Base-by-base conservation (phyloP, 768 basidiomycete species). In the Epithele typhae region DNA sequence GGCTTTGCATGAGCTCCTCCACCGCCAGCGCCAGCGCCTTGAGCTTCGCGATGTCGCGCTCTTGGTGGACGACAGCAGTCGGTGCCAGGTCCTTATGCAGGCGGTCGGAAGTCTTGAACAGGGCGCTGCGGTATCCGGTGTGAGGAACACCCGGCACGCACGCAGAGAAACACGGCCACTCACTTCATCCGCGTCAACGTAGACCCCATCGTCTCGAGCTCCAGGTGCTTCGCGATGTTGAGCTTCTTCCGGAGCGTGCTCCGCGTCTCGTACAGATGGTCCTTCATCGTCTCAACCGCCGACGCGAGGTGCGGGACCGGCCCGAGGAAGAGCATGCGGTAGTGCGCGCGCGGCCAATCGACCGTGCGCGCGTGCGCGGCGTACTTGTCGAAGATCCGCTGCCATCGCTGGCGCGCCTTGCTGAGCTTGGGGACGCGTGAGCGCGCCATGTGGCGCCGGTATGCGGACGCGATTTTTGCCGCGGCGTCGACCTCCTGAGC, bases 271-370 rank as follows among this genome's bases (percentile, higher is more conserved):
- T 57, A 33, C 7, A 65, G 51, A n/a, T 59, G 22, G 1, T 54
- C 30, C 10, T 65, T 56, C 18, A 60, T 55, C 15, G 57, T 43
- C 38, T 76, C 69, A 22, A 77, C 62, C 49, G 68, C 73, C 2
- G 71, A 50, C 3, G 75, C 57, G 23, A 76, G 52, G 41, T 65
- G 69, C 1, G 74, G 71, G 7, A 77, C 59, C 15, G 61, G 60
- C 40, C 62, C 61, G 5, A 62, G 56, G 53, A 70, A 75, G 10
- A 72, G 57, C 0, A 57, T 45, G 12, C 63, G 64, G 48, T 78
- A 76, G 15, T 45, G 49, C 5, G 50, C 53, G 21, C 43, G 45
- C 25, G 48, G 27, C 70, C 71, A 69, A 2, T 46, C 42, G 23
- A 63, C 61, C 7, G 46, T 52, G 34, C 49, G 18, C 3, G 50